These are phyloP conservation scores for Hemisphaericaspora xylanilytica DNA, from an alignment of 1,139 yeast species.

Conservation along the genomic window DNA sequence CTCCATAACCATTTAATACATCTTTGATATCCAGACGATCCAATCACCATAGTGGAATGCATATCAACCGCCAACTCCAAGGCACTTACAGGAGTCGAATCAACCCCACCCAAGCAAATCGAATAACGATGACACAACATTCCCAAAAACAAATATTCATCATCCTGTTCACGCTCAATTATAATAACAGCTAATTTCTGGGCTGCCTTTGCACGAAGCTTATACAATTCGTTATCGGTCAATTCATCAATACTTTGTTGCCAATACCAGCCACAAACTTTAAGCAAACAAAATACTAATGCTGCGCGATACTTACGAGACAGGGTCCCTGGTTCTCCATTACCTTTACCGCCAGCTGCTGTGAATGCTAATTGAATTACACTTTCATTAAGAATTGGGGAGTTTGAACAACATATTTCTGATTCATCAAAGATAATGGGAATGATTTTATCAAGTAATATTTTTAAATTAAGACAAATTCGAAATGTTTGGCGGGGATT, in stretches of 20 bases:
- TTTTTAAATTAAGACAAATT: conserved; percentile 71
- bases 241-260: conserved; percentile 59
- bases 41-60: conserved; percentile 75
- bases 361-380: conserved; percentile 59
- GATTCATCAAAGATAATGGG: conserved; percentile 58
- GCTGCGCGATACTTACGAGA: conserved; percentile 65
- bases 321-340: conserved; percentile 55
- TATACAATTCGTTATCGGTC: conserved; percentile 63
- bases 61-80: conserved; percentile 83
- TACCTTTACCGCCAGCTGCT: conserved; percentile 82
- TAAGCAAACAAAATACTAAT: conserved; percentile 65
- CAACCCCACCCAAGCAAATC: conserved; percentile 61
- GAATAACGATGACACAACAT: conserved; percentile 76
- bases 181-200: conserved; percentile 68
- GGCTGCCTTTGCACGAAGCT: conserved; percentile 63
- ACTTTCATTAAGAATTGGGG: conserved; percentile 58
- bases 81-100: conserved; percentile 64
- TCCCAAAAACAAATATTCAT: conserved; percentile 67
- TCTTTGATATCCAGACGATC: conserved; percentile 79
- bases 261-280: conserved; percentile 79
- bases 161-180: conserved; percentile 58
- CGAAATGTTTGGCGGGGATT: conserved; percentile 69
- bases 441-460: conserved; percentile 65
- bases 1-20: conserved; percentile 91
- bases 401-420: conserved; percentile 54